Conservation (phyloP, 2,329 filamentous ascomycete genomes). For the Ophiocordyceps camponoti-saundersi region DNA sequence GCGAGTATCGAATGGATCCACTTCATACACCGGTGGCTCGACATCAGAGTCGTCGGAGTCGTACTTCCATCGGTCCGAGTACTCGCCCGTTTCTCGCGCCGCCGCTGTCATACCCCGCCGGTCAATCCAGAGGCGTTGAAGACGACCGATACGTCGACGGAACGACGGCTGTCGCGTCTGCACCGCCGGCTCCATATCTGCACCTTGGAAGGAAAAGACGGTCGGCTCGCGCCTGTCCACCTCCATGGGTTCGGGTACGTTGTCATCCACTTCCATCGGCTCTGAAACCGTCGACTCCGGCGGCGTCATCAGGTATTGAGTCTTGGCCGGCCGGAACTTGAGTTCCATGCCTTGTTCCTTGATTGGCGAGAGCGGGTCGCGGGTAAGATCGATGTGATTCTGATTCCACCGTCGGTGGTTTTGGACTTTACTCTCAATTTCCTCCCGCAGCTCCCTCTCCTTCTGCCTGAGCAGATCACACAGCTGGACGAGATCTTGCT, state of each 20-base stretch:
- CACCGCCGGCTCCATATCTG: constrained; percentile 18
- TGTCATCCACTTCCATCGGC: constrained; percentile 39
- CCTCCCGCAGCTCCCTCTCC: constrained; percentile 61
- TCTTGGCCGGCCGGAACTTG: constrained; percentile 55
- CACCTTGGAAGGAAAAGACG: constrained; percentile 27
- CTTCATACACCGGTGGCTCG: constrained; percentile 54
- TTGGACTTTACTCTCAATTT: constrained; percentile 73
- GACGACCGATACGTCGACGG: constrained; percentile 67
- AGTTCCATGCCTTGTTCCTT: constrained; percentile 43
- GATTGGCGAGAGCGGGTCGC: constrained; percentile 67
- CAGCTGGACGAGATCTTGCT: constrained; percentile 63
- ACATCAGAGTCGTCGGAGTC: constrained; percentile 78
- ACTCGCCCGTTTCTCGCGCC: constrained; percentile 24
- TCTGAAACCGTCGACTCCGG: constrained; percentile 38
- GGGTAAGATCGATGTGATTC: constrained; percentile 75
- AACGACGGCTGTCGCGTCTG: constrained; percentile 44
- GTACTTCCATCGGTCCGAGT: constrained; percentile 65
- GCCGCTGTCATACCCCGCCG: constrained; percentile 47
- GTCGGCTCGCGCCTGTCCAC: constrained; percentile 16
- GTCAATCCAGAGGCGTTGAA: constrained; percentile 79
- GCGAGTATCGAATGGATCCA: constrained; percentile 52
- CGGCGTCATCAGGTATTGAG: constrained; percentile 52
- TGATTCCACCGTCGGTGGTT: constrained; percentile 89
- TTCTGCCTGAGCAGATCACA: constrained; percentile 66
- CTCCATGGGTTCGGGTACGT: constrained; percentile 25